phyloP scores from a whole-genome alignment of 2,329 filamentous ascomycete species.

The Beauveria brongniartii region DNA sequence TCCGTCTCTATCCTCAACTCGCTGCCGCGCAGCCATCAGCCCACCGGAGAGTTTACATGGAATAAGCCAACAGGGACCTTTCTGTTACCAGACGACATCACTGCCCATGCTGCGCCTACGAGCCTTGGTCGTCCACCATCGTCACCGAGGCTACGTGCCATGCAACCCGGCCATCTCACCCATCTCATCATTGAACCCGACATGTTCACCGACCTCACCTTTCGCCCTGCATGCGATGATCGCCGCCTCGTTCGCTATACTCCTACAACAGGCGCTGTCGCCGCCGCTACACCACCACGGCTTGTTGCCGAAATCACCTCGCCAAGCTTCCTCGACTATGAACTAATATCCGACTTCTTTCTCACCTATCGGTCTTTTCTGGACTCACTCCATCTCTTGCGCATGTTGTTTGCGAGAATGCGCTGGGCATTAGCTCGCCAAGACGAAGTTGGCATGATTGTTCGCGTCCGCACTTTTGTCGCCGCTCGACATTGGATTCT shows the following conservation, averaged over 20 bases:
- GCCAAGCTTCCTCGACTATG: constrained; percentile 91
- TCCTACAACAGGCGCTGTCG: constrained; percentile 61
- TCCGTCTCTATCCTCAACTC: constrained; percentile 40
- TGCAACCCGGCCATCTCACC: constrained; percentile 39
- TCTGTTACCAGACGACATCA: constrained; percentile 26
- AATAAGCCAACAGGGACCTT: neutral
- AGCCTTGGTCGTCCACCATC: constrained; percentile 25
- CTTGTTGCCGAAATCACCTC: constrained; percentile 96
- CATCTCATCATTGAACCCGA: constrained; percentile 55
- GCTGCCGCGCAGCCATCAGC: constrained; percentile 25
- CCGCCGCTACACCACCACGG: constrained; percentile 81
- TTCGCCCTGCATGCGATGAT: constrained; percentile 72
- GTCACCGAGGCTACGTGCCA: constrained; percentile 31
- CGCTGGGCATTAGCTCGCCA: constrained; percentile 75
- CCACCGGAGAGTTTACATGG: constrained; percentile 17
- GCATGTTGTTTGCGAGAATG: constrained; percentile 76
- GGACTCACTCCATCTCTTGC: constrained; percentile 64
- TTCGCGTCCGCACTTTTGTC: constrained; percentile 92
- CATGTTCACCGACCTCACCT: constrained; percentile 76
- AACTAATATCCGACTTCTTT: constrained; percentile 95
- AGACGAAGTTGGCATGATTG: constrained; percentile 83
- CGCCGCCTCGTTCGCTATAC: constrained; percentile 76
- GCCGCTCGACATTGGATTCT: constrained; percentile 94
- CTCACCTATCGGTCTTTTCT: constrained; percentile 88
- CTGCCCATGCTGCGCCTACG: constrained; percentile 15